Evolutionary conservation across 306 rosid species (phyloP).

Genomic region (Inga oerstediana): DNA sequence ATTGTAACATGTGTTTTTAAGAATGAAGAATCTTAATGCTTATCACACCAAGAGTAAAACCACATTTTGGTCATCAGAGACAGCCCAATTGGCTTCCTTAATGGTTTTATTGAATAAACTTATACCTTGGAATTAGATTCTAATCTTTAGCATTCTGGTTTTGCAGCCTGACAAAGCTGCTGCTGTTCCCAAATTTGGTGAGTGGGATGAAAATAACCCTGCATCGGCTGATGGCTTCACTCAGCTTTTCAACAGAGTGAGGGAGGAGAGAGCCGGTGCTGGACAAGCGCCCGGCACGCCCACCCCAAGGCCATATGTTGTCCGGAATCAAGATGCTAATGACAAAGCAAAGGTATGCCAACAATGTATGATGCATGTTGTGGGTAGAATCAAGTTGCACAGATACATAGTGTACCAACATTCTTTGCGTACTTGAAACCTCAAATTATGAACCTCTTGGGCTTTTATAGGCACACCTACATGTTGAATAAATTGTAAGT

Average conservation of each 20-base stretch:
- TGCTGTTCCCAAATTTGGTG: conserved; percentile 97
- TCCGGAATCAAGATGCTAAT: conserved; percentile 33
- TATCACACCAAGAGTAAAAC: not conserved
- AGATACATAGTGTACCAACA: not conserved
- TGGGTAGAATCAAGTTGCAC: not conserved
- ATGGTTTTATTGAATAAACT: not conserved
- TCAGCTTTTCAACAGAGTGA: conserved; percentile 79
- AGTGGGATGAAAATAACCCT: conserved; percentile 85
- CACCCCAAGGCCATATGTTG: conserved; percentile 39
- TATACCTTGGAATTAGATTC: not conserved
- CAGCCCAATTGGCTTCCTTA: not conserved
- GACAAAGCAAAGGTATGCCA: conserved; percentile 57
- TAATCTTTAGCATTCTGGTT: conserved; percentile 32
- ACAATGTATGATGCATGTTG: not conserved
- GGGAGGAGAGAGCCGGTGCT: conserved; percentile 63
- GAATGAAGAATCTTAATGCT: not conserved
- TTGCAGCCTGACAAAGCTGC: conserved; percentile 85
- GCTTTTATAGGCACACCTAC: not conserved
- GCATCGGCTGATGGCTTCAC: conserved; percentile 86
- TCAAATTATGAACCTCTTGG: not conserved
- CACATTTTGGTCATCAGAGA: not conserved
- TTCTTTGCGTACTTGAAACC: not conserved
- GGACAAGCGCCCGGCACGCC: conserved; percentile 56
- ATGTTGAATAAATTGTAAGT: not conserved
- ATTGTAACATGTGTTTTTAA: conserved; percentile 11